These are phyloP conservation scores for Hondaea fermentalgiana DNA, from an alignment of 108 stramenopile genomes.

Conservation along the genomic window DNA sequence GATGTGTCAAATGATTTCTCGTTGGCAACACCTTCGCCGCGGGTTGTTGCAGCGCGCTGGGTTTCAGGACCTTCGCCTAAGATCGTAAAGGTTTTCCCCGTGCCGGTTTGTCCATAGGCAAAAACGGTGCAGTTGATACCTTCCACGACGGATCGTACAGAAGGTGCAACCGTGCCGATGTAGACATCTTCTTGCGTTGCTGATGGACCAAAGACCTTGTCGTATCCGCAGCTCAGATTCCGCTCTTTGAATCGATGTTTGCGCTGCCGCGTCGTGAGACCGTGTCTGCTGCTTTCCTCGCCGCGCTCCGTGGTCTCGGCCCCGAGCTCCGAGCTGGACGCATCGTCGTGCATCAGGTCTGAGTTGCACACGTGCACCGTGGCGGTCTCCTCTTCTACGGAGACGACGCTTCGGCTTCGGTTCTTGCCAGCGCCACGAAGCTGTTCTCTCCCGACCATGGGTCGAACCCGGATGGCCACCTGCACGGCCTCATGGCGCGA, in stretches of 20 bases:
- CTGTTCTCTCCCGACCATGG: conserved; percentile 5
- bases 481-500: not conserved
- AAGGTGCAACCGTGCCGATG: conserved; percentile 27
- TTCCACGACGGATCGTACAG: conserved; percentile 30
- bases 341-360: not conserved
- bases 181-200: conserved; percentile 40
- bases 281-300: not conserved
- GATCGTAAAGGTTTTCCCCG: conserved; percentile 53
- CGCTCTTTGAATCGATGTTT: not conserved
- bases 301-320: not conserved
- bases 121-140: conserved; percentile 51
- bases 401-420: not conserved
- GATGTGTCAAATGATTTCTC: not conserved
- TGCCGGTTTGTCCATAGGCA: conserved; percentile 52
- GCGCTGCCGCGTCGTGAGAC: not conserved
- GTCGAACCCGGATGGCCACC: not conserved
- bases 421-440: conserved; percentile 9
- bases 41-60: not conserved
- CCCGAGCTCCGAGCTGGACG: not conserved
- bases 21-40: not conserved
- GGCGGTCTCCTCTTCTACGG: not conserved
- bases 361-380: not conserved
- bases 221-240: conserved; percentile 28
- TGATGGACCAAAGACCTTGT: conserved; percentile 38
- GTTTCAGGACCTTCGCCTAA: conserved; percentile 26